Conservation (phyloP, 2,329 filamentous ascomycete species). For the Fusarium pseudograminearum region DNA sequence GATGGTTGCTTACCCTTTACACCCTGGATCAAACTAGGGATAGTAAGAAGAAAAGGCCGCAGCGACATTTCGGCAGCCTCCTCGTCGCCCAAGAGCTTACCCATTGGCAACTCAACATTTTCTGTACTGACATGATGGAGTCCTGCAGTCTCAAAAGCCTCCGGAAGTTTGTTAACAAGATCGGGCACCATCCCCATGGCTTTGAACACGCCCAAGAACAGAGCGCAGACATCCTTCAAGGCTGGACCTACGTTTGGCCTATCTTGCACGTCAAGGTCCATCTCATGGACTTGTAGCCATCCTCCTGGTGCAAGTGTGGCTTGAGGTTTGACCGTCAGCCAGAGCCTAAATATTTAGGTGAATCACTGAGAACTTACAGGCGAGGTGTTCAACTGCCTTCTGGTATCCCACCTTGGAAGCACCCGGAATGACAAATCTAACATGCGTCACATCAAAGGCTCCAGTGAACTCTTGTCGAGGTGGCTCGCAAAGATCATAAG, state of each 20-base stretch:
- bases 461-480: neutral
- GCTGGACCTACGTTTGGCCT: neutral
- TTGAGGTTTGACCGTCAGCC: neutral
- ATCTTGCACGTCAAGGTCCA: slow-evolving; percentile 6
- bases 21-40: slow-evolving; percentile 8
- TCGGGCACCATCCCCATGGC: slow-evolving; percentile 10
- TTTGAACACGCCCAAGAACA: slow-evolving; percentile 18
- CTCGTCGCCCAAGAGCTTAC: slow-evolving; percentile 3
- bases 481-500: slow-evolving; percentile 8
- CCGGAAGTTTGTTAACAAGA: neutral
- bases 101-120: slow-evolving; percentile 14
- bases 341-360: accelerated
- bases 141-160: neutral
- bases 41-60: slow-evolving; percentile 15
- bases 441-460: slow-evolving; percentile 15
- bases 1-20: slow-evolving; percentile 5
- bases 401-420: slow-evolving; percentile 7
- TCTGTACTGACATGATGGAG: neutral
- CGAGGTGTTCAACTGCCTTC: slow-evolving; percentile 1
- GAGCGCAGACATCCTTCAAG: slow-evolving; percentile 3
- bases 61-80: neutral
- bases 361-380: neutral
- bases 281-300: slow-evolving; percentile 28
- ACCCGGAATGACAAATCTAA: slow-evolving; percentile 18
- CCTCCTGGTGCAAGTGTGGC: slow-evolving; percentile 17